A percentile compares a stretch with the other conserved stretches of the same genome.
Evolutionary conservation across 805 yeast species (phyloP).

Genomic region (Starmerella vaccinii): DNA sequence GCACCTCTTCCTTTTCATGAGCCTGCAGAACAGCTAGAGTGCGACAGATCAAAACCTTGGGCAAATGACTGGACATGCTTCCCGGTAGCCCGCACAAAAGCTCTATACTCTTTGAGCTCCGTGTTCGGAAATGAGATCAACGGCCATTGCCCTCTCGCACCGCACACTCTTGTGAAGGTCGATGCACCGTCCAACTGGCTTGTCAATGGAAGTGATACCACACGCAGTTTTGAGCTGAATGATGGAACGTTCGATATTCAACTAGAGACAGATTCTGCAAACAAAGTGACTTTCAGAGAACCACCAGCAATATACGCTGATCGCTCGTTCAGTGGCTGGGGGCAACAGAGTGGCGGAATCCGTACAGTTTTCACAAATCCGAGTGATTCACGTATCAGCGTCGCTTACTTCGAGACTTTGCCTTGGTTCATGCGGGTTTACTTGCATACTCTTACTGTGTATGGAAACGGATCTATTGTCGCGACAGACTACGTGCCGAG

Average conservation of each 20-base stretch:
- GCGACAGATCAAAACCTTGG: conserved; percentile 54
- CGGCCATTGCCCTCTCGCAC: conserved; percentile 55
- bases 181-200: conserved; percentile 17
- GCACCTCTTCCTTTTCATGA: conserved; percentile 75
- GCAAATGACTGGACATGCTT: conserved; percentile 61
- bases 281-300: conserved; percentile 33
- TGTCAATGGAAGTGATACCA: background rate
- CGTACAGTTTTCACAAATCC: conserved; percentile 72
- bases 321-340: conserved; percentile 81
- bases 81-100: conserved; percentile 36
- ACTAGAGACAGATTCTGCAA: conserved; percentile 40
- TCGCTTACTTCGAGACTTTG: conserved; percentile 65
- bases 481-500: conserved; percentile 55
- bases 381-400: conserved; percentile 34
- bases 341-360: conserved; percentile 84
- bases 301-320: conserved; percentile 62
- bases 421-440: conserved; percentile 92
- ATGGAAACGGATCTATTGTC: conserved; percentile 25
- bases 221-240: background rate
- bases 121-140: conserved; percentile 59
- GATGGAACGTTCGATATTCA: conserved; percentile 28
- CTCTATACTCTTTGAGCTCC: conserved; percentile 45
- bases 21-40: conserved; percentile 56
- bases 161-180: conserved; percentile 19
- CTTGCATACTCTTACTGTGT: conserved; percentile 49